Conservation (phyloP, 768 basidiomycete genomes). For the Pluteus cervinus region DNA sequence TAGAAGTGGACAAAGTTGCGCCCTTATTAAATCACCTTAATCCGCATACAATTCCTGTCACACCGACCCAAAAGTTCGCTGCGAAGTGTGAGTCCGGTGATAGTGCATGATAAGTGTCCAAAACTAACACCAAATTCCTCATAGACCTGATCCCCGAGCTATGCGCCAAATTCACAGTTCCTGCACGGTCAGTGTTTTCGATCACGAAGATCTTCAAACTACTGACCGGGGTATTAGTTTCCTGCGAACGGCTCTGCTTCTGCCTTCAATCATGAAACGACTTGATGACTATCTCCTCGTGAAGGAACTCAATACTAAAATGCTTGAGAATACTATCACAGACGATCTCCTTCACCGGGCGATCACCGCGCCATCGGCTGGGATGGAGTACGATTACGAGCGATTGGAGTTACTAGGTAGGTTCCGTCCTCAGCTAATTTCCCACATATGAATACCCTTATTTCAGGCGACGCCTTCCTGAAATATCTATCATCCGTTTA, state of each 20-base stretch:
- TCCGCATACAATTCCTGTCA: conserved; percentile 39
- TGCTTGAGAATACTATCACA: conserved; percentile 57
- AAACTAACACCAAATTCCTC: too few relatives aligned
- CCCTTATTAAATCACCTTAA: conserved; percentile 51
- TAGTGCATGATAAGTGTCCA: too few relatives aligned
- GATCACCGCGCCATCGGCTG: conserved; percentile 63
- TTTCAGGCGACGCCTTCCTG: conserved; percentile 72
- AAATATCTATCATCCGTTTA: conserved; percentile 75
- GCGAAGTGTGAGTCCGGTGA: conserved; percentile 59
- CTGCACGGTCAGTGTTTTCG: conserved; percentile 51
- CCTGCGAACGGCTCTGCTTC: conserved; percentile 58
- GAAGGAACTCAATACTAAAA: conserved; percentile 68
- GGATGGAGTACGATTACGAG: conserved; percentile 74
- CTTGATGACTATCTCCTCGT: conserved; percentile 72
- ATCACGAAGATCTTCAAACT: conserved; percentile 1
- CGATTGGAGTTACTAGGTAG: conserved; percentile 77
- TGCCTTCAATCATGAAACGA: conserved; percentile 70
- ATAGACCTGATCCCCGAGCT: conserved; percentile 83
- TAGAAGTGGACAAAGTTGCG: conserved; percentile 58
- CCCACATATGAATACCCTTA: conserved; percentile 6
- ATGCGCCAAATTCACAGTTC: conserved; percentile 63
- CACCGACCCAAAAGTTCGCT: conserved; percentile 29
- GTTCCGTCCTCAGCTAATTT: conserved; percentile 9
- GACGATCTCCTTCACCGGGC: conserved; percentile 61
- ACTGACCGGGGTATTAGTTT: conserved; percentile 33